Evolutionary conservation across 768 basidiomycete genomes (phyloP).

Genomic region (Leucogyrophana mollusca): DNA sequence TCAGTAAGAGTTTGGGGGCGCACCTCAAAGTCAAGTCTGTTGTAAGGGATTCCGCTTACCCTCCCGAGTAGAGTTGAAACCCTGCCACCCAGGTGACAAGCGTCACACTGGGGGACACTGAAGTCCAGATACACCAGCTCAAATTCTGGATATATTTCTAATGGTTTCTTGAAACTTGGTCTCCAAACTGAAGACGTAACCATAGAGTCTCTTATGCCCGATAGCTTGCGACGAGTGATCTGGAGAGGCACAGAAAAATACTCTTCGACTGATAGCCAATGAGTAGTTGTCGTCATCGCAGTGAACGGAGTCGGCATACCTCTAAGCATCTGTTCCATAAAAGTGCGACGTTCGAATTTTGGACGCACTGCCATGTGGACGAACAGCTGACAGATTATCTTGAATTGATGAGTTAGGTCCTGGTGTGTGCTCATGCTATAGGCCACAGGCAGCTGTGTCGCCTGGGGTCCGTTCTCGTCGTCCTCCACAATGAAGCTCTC

Average conservation of each 20-base stretch:
- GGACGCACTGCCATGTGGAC: conserved; percentile 75
- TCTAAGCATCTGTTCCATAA: conserved; percentile 52
- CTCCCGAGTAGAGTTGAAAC: conserved; percentile 62
- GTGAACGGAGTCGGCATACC: conserved; percentile 31
- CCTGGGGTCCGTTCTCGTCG: conserved; percentile 38
- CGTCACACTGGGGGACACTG: conserved; percentile 69
- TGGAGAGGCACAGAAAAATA: conserved; percentile 75
- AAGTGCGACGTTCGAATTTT: conserved; percentile 45
- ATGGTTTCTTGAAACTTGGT: conserved; percentile 58
- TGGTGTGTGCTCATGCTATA: conserved; percentile 83
- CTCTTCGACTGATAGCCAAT: conserved; percentile 44
- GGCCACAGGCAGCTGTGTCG: conserved; percentile 59
- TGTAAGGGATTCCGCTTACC: conserved; percentile 69
- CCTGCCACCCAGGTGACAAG: conserved; percentile 74
- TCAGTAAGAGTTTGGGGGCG: conserved; percentile 3
- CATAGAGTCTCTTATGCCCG: conserved; percentile 68
- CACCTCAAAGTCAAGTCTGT: conserved; percentile 67
- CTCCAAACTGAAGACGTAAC: conserved; percentile 87
- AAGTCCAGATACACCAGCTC: conserved; percentile 51
- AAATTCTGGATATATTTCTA: conserved; percentile 70
- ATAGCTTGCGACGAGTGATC: conserved; percentile 66
- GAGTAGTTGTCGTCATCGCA: background rate
- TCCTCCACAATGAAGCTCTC: conserved; percentile 65
- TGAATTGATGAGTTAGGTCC: conserved; percentile 78
- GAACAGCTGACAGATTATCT: conserved; percentile 84